phyloP scores from a whole-genome alignment of 2,329 filamentous ascomycete genomes.

The Metarhizium anisopliae region DNA sequence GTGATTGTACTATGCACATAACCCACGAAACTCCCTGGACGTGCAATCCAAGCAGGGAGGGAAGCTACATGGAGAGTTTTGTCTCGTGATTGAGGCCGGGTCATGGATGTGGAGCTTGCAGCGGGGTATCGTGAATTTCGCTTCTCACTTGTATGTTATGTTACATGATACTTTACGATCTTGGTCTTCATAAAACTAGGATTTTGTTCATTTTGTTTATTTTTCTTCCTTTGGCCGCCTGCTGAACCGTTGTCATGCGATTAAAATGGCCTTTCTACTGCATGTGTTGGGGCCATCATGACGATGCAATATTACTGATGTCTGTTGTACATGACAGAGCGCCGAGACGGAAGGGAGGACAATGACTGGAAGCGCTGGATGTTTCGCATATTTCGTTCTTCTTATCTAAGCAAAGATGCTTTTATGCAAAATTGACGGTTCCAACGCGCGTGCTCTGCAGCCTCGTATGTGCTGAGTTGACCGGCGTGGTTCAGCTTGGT shows the following conservation, averaged over 20 bases:
- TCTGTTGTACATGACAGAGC: constrained; percentile 4
- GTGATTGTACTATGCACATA: too few relatives aligned
- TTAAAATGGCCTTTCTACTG: background rate
- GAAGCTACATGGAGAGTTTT: background rate
- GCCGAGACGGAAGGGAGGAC: constrained; percentile 1
- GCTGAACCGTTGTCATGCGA: background rate
- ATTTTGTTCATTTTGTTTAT: constrained; percentile 5
- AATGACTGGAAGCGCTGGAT: constrained; percentile 9
- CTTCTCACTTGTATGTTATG: constrained; percentile 28
- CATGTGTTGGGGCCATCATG: constrained; percentile 9
- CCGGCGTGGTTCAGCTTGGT: too few relatives aligned
- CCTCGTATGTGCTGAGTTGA: background rate
- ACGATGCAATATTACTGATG: constrained; percentile 11
- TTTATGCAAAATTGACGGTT: background rate
- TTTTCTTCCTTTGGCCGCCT: background rate
- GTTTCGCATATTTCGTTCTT: constrained; percentile 2
- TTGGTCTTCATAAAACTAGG: constrained; percentile 14
- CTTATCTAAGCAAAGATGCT: background rate
- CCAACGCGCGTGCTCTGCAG: background rate
- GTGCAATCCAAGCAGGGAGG: too few relatives aligned
- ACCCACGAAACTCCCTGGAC: too few relatives aligned
- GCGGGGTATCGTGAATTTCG: constrained; percentile 12
- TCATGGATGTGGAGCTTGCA: constrained; percentile 4
- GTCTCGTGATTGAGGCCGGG: background rate
- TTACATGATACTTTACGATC: constrained; percentile 23